Conservation (phyloP, 805 yeast species). For the Candida sanyiensis region DNA sequence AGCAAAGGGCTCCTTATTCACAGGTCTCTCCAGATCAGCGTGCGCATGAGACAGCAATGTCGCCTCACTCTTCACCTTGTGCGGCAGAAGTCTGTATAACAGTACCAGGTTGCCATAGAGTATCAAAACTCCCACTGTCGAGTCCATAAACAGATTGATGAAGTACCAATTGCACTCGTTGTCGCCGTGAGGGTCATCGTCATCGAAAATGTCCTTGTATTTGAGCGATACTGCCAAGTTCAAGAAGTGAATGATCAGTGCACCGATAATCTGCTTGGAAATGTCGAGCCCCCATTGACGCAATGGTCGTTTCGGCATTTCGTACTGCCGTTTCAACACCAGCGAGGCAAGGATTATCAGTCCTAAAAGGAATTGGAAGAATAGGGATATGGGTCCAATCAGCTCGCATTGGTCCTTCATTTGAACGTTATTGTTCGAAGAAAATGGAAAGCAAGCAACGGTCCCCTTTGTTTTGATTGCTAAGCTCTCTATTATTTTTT, state of each 20-base stretch:
- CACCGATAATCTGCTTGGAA: conserved; percentile 83
- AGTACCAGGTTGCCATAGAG: conserved; percentile 52
- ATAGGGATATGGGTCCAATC: conserved; percentile 79
- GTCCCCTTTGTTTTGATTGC: neutral
- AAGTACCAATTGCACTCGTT: conserved; percentile 96
- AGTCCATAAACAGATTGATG: conserved; percentile 79
- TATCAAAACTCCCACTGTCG: conserved; percentile 89
- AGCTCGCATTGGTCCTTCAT: conserved; percentile 44
- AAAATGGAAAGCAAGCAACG: neutral
- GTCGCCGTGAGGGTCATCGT: conserved; percentile 31
- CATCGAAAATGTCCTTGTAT: conserved; percentile 31
- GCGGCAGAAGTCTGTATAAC: conserved; percentile 42
- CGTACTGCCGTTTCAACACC: conserved; percentile 69
- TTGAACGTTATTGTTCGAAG: neutral
- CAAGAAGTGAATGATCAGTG: conserved; percentile 74
- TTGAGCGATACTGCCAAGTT: conserved; percentile 64
- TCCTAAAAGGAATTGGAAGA: conserved; percentile 75
- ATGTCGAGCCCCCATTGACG: conserved; percentile 87
- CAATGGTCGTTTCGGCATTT: conserved; percentile 84
- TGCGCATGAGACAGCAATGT: neutral
- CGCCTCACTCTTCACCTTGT: conserved; percentile 54
- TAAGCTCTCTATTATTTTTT: too few relatives aligned
- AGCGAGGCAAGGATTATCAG: conserved; percentile 67
- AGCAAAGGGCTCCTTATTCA: conserved; percentile 39
- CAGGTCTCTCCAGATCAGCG: neutral